Conservation (phyloP, 306 rosid genomes). For the Canavalia ensiformis region DNA sequence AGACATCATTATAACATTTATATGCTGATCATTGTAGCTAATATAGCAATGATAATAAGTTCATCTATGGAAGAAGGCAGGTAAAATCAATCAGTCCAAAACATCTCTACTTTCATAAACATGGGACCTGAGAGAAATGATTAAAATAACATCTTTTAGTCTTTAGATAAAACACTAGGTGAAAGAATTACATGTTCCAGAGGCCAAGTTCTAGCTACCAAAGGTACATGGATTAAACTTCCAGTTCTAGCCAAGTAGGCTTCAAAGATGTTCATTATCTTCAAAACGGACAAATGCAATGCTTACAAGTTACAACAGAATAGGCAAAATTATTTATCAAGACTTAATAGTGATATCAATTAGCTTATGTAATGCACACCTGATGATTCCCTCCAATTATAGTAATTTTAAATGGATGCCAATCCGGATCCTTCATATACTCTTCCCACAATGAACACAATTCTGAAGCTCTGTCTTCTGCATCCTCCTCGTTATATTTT, state of each 20-base stretch:
- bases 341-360: conserved; percentile 29
- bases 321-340: conserved; percentile 24
- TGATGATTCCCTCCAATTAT: conserved; percentile 58
- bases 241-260: not conserved
- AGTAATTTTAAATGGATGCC: conserved; percentile 90
- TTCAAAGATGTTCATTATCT: conserved; percentile 29
- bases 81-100: not conserved
- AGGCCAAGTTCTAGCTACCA: conserved; percentile 26
- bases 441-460: conserved; percentile 94
- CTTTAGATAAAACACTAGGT: not conserved
- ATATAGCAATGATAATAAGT: conserved; percentile 11
- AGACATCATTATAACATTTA: not conserved
- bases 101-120: not conserved
- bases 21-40: not conserved
- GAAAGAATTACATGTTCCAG: not conserved
- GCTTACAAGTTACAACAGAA: conserved; percentile 14
- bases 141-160: not conserved
- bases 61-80: not conserved
- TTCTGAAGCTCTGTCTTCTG: conserved; percentile 85
- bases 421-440: conserved; percentile 88
- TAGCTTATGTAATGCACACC: conserved; percentile 56
- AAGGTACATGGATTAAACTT: conserved; percentile 13
- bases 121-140: conserved; percentile 13
- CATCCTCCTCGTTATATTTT: conserved; percentile 78
- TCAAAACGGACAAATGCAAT: conserved; percentile 13